Evolutionary conservation across 2,329 filamentous ascomycete genomes (phyloP).

Genomic region (Daldinia sp.): DNA sequence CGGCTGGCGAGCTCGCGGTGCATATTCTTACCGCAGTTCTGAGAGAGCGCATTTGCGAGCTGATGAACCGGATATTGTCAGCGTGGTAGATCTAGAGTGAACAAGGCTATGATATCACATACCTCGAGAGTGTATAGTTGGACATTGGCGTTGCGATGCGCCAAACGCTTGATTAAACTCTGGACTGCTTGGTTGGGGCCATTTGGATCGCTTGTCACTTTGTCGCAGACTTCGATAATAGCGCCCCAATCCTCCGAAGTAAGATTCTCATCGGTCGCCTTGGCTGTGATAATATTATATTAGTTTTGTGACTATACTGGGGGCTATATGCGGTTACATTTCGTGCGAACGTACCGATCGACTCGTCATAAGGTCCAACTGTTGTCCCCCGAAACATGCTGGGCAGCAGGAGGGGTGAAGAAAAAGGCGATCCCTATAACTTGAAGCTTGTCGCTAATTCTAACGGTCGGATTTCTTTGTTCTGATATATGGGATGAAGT

Average conservation of each 20-base stretch:
- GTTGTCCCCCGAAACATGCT: slow-evolving; percentile 69
- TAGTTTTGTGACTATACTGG: slow-evolving; percentile 29
- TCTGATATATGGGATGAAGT: neutral
- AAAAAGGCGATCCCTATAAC: slow-evolving; percentile 14
- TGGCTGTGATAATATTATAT: slow-evolving; percentile 57
- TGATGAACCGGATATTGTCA: slow-evolving; percentile 51
- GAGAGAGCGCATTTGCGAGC: slow-evolving; percentile 90
- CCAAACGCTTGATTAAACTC: slow-evolving; percentile 90
- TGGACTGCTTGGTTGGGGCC: slow-evolving; percentile 86
- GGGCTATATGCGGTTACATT: slow-evolving; percentile 31
- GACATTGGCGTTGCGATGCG: slow-evolving; percentile 94
- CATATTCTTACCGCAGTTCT: slow-evolving; percentile 89
- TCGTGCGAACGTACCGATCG: slow-evolving; percentile 64
- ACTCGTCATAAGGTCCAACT: slow-evolving; percentile 69
- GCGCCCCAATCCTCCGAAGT: slow-evolving; percentile 81
- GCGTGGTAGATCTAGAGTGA: neutral
- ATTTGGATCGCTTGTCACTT: slow-evolving; percentile 65
- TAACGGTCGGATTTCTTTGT: neutral
- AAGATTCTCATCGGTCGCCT: slow-evolving; percentile 97
- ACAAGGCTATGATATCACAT: slow-evolving; percentile 11
- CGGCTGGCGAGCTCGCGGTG: slow-evolving; percentile 91
- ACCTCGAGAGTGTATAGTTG: slow-evolving; percentile 94
- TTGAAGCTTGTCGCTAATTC: slow-evolving; percentile 6
- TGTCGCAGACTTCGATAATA: slow-evolving; percentile 74
- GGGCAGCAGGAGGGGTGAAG: slow-evolving; percentile 33